Evolutionary conservation across 257 asterid species (phyloP).

Genomic region (Penstemon eatonii): DNA sequence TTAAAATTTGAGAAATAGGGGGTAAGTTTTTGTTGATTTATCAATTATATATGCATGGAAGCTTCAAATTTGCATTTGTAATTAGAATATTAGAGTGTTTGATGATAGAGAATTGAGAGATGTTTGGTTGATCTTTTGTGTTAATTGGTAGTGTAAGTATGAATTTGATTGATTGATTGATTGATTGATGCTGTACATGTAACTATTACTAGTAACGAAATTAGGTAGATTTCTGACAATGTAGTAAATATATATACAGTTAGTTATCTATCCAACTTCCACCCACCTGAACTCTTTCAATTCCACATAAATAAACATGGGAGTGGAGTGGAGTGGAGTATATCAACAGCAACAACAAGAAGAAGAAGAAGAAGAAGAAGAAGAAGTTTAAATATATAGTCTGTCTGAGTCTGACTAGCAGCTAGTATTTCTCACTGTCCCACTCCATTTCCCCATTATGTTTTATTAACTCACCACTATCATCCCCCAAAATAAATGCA

Average conservation of each 20-base stretch:
- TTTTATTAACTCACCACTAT: background rate
- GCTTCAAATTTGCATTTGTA: too few species aligned
- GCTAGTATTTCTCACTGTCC: conserved; percentile 2
- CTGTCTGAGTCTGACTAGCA: background rate
- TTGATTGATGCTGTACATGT: too few species aligned
- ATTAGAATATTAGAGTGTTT: too few species aligned
- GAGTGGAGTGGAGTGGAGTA: background rate
- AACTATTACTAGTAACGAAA: too few species aligned
- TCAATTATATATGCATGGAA: too few species aligned
- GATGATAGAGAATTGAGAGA: too few species aligned
- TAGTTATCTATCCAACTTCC: conserved; percentile 32
- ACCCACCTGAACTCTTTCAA: conserved; percentile 35
- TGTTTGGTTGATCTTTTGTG: too few species aligned
- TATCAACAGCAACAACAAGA: background rate
- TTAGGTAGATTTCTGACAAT: conserved; percentile 31
- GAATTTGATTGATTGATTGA: too few species aligned
- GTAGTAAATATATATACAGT: conserved; percentile 29
- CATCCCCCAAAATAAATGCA: conserved; percentile 49
- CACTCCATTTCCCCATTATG: conserved; percentile 31
- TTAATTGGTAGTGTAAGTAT: too few species aligned
- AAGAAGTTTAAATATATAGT: conserved; percentile 17
- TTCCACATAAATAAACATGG: background rate
- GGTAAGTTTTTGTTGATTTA: too few species aligned
- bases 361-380: conserved; percentile 8
- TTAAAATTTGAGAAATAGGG: too few species aligned